Conservation (phyloP, 148 eudicot genomes). For the Oxyria digyna region DNA sequence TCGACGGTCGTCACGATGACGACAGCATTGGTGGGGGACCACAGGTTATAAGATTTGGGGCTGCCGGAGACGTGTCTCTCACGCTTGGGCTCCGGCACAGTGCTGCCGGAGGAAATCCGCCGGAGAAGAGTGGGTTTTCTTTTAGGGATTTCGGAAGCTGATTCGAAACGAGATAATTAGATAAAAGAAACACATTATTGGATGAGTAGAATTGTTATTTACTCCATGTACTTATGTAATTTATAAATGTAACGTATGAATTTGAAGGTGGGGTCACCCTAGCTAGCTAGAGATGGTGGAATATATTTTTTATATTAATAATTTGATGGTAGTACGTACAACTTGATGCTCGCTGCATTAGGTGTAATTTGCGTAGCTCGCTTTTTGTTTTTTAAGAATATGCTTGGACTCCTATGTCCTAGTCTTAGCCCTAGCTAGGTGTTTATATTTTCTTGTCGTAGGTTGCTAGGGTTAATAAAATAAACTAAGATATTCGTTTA, state of each 20-base stretch:
- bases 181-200: neutral
- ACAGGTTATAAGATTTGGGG: conserved; percentile 17
- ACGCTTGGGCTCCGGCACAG: conserved; percentile 22
- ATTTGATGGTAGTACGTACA: neutral
- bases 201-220: neutral
- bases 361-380: neutral
- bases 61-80: conserved; percentile 20
- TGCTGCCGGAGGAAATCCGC: conserved; percentile 7
- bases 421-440: conserved; percentile 1
- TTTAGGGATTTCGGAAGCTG: conserved; percentile 2
- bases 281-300: neutral
- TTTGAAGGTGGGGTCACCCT: neutral
- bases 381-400: neutral
- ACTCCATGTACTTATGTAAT: neutral
- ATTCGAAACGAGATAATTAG: no score
- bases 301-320: neutral
- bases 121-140: conserved; percentile 10
- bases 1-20: neutral
- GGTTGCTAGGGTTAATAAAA: neutral
- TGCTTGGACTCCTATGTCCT: neutral
- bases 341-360: neutral
- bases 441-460: neutral
- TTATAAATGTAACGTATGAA: neutral
- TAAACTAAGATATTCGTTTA: neutral
- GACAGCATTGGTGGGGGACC: neutral